Evolutionary conservation across 2,329 filamentous ascomycete genomes (phyloP).

Genomic region (Epichloe gansuensis): DNA sequence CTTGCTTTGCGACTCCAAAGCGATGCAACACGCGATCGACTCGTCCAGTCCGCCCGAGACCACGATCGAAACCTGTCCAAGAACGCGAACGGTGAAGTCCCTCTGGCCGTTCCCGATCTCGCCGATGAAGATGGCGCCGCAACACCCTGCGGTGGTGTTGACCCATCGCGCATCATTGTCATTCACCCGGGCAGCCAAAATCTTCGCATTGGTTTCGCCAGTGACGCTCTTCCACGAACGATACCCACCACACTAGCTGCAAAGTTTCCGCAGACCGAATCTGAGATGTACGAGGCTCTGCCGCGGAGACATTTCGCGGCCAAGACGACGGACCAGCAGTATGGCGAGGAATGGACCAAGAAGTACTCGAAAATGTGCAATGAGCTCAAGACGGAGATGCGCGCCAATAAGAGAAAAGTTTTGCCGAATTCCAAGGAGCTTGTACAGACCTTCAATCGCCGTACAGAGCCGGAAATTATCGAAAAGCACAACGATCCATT

Average conservation of each 20-base stretch:
- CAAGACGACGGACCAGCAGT: conserved; percentile 60
- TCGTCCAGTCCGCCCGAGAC: conserved; percentile 79
- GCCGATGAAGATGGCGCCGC: conserved; percentile 44
- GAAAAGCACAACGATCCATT: conserved; percentile 90
- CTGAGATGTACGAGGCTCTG: conserved; percentile 68
- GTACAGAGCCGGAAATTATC: conserved; percentile 74
- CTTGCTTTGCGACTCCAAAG: conserved; percentile 78
- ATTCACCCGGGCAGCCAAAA: conserved; percentile 96
- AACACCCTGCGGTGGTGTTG: conserved; percentile 46
- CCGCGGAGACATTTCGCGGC: conserved; percentile 58
- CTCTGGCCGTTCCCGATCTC: conserved; percentile 47
- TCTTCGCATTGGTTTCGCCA: conserved; percentile 85
- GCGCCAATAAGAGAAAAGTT: conserved; percentile 85
- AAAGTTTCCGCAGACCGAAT: conserved; percentile 65
- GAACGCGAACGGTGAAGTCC: conserved; percentile 54
- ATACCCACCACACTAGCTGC: conserved; percentile 87
- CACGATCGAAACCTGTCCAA: conserved; percentile 75
- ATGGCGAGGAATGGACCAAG: conserved; percentile 69
- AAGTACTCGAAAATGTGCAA: conserved; percentile 72
- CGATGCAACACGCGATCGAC: conserved; percentile 72
- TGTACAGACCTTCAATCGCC: conserved; percentile 85
- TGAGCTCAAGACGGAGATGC: conserved; percentile 83
- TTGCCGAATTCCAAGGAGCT: conserved; percentile 96
- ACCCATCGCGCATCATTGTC: conserved; percentile 84
- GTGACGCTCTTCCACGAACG: conserved; percentile 86